These are phyloP conservation scores for Bipolaris zeicola DNA, from an alignment of 2,329 filamentous ascomycete genomes.

Conservation along the genomic window DNA sequence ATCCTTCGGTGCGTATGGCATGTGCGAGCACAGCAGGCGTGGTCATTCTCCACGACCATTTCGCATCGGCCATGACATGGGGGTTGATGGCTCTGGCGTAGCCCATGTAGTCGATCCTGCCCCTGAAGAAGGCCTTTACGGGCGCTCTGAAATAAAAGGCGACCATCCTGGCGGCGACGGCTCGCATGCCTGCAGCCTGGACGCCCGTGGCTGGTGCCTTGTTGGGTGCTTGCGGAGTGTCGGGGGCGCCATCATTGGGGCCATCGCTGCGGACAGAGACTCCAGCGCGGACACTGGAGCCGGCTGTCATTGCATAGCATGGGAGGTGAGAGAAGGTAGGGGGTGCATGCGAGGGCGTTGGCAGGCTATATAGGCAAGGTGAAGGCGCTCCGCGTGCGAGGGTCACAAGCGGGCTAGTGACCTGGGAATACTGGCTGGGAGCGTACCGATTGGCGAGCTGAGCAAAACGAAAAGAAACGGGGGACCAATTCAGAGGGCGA, in stretches of 20 bases:
- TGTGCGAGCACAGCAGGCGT: conserved; percentile 72
- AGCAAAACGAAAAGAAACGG: not conserved
- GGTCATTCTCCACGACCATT: conserved; percentile 68
- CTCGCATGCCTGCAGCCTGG: conserved; percentile 84
- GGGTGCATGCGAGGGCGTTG: conserved; percentile 21
- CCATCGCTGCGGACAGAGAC: conserved; percentile 29
- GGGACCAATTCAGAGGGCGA: not conserved
- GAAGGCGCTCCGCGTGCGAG: conserved; percentile 20
- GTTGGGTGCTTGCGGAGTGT: conserved; percentile 49
- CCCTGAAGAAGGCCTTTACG: conserved; percentile 90
- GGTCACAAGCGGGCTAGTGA: conserved; percentile 15
- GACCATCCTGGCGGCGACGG: conserved; percentile 79
- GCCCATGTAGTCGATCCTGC: conserved; percentile 80
- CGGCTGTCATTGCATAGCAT: conserved; percentile 47
- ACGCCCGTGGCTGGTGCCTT: conserved; percentile 70
- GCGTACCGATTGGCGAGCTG: not conserved
- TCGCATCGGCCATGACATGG: conserved; percentile 52
- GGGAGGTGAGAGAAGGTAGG: conserved; percentile 20
- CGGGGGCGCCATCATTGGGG: conserved; percentile 20
- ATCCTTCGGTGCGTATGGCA: conserved; percentile 72
- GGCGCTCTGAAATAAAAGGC: conserved; percentile 92
- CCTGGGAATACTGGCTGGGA: not conserved
- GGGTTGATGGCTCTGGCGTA: conserved; percentile 69
- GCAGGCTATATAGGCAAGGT: not conserved
- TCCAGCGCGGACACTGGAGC: conserved; percentile 45